Conservation (phyloP, 2,329 filamentous ascomycete genomes). For the Trichoderma sp. region DNA sequence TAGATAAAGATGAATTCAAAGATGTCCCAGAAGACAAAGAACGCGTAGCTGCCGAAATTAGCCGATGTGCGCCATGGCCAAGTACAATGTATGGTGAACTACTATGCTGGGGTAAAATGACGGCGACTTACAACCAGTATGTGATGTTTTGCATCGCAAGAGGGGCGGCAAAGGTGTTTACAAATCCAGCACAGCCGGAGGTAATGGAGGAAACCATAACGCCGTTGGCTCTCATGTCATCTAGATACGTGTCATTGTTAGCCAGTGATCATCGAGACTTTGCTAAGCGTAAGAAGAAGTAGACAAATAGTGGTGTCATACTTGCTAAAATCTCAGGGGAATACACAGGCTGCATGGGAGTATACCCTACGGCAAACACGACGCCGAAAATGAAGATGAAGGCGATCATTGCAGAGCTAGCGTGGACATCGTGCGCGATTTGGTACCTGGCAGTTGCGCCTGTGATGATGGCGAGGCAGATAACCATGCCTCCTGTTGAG, state of each 20-base stretch:
- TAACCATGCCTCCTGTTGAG: too few relatives aligned
- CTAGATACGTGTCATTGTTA: not conserved
- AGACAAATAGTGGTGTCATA: too few relatives aligned
- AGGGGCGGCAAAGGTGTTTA: not conserved
- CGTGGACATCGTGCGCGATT: too few relatives aligned
- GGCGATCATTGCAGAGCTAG: not conserved
- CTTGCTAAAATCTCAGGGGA: not conserved
- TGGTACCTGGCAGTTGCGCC: too few relatives aligned
- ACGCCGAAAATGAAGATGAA: not conserved
- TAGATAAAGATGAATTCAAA: not conserved
- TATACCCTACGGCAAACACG: not conserved
- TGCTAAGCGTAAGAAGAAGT: too few relatives aligned
- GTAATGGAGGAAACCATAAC: not conserved
- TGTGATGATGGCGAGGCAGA: too few relatives aligned
- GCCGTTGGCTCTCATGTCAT: not conserved
- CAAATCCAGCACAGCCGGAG: not conserved
- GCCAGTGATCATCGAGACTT: too few relatives aligned
- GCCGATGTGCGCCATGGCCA: too few relatives aligned
- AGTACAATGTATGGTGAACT: too few relatives aligned
- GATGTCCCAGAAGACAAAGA: not conserved
- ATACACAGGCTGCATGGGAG: not conserved
- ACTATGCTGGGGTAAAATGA: not conserved
- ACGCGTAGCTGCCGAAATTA: too few relatives aligned
- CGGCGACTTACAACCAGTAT: not conserved
- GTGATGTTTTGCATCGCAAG: not conserved